Percentiles rank a stretch among this genome's conserved stretches.
phyloP scores from a whole-genome alignment of 2,329 filamentous ascomycete genomes.

The Phialophora chinensis region DNA sequence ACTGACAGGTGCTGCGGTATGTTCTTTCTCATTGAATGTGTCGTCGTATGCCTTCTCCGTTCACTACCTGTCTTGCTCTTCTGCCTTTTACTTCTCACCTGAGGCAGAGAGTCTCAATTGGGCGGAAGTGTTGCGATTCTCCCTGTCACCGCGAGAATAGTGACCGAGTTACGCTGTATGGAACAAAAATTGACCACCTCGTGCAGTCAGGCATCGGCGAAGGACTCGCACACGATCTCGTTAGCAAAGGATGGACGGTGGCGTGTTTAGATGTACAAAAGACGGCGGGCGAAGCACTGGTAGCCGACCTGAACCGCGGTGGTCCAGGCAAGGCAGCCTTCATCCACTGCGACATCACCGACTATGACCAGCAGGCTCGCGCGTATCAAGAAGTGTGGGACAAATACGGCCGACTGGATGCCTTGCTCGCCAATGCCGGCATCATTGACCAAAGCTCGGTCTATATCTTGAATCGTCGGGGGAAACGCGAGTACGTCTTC shows the following conservation, averaged over 20 bases:
- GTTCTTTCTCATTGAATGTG: constrained; percentile 25
- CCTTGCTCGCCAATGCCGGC: constrained; percentile 59
- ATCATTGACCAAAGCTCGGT: constrained; percentile 54
- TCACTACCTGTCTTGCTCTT: not conserved
- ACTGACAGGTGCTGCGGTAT: constrained; percentile 50
- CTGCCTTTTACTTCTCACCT: no score
- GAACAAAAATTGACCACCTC: not conserved
- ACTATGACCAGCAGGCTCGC: constrained; percentile 53
- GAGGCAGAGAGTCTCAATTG: no score
- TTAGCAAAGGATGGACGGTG: constrained; percentile 45
- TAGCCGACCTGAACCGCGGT: constrained; percentile 33
- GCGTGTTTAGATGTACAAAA: constrained; percentile 49
- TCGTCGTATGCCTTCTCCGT: not conserved
- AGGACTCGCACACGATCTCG: constrained; percentile 50
- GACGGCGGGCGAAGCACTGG: constrained; percentile 41
- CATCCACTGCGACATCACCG: constrained; percentile 53
- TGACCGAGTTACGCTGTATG: not conserved
- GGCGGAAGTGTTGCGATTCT: no score
- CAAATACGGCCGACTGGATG: constrained; percentile 56
- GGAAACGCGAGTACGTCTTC: constrained; percentile 33
- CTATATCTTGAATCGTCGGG: constrained; percentile 51
- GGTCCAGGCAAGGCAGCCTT: constrained; percentile 44
- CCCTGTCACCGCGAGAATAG: not conserved
- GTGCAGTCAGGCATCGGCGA: constrained; percentile 56
- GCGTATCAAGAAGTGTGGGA: constrained; percentile 53